Evolutionary conservation across 176 grass and related monocot species (phyloP), one percentile per base, ranked within the genome.

Genomic region (Canna indica): DNA sequence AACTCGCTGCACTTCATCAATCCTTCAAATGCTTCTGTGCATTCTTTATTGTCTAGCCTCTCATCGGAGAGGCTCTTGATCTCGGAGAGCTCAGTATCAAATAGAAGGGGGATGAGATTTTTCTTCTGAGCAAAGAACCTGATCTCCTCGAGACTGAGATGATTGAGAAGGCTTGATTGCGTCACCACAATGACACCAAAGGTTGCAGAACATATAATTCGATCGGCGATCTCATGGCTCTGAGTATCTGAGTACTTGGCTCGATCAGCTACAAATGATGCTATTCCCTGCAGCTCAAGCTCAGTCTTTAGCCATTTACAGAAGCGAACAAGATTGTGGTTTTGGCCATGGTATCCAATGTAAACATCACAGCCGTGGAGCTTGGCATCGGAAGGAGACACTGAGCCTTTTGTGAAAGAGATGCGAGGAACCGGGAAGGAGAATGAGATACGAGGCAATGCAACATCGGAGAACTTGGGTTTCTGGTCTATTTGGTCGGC

Each of bases 51-150:
- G 77, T 99, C 86, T 18, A 87, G 46, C 80, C 85, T 99, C 47
- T 82, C 84, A 67, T 90, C 84, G 20, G 89, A 90, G 18, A 90
- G 78, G 35, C 86, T 76, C 0, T 80, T 82, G 30, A 99, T 90
- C 42, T 99, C 87, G 1, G 84, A 42, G 3, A 86, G 75, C 3
- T 94, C 90, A 0, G 86, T 86, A 68, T 94, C 90, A 10, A 85
- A 99, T 59, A 99, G 36, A 59, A 99, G 77, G 11, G 95, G 90
- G 45, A 99, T 79, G 34, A 99, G 72, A 71, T 94, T 99, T 78
- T 99, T 99, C 86, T 99, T 99, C 80, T 99, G 95, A 71, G 84
- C 83, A 76, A 94, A 99, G 72, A 99, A 93, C 31, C 86, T 85
- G 42, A 99, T 90, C 79, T 99, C 95, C 78, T 99, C 95, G 24